Conservation (phyloP, 179 eudicot species). For the Drosera spatulata region DNA sequence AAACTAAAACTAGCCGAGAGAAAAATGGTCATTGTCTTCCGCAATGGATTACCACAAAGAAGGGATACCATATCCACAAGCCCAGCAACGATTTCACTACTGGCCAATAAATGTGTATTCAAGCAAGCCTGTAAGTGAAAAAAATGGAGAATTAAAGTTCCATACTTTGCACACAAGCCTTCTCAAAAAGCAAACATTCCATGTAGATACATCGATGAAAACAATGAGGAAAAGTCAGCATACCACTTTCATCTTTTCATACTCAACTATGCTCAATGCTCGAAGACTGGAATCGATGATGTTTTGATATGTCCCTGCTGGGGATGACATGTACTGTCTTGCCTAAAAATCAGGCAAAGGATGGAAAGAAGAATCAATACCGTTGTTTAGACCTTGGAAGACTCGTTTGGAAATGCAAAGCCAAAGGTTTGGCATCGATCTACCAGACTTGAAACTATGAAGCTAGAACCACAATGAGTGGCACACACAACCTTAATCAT, state of each 20-base stretch:
- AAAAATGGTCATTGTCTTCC: neutral
- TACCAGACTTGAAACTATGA: no score
- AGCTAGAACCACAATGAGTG: no score
- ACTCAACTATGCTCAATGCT: slow-evolving; percentile 31
- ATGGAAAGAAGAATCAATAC: no score
- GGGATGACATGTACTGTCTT: slow-evolving; percentile 25
- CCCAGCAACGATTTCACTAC: slow-evolving; percentile 16
- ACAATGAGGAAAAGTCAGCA: neutral
- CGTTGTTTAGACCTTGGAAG: no score
- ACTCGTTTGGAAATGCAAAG: no score
- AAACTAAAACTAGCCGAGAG: neutral
- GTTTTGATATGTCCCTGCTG: slow-evolving; percentile 16
- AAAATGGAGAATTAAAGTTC: neutral
- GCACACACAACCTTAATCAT: no score
- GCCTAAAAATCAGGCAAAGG: slow-evolving; percentile 24
- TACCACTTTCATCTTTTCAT: slow-evolving; percentile 47
- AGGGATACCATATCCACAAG: slow-evolving; percentile 49
- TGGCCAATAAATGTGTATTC: slow-evolving; percentile 23
- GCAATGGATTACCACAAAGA: slow-evolving; percentile 41
- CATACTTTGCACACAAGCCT: neutral
- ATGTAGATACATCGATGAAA: neutral
- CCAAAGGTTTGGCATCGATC: no score
- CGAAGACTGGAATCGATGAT: slow-evolving; percentile 23
- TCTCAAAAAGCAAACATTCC: neutral
- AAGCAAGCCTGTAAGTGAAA: slow-evolving; percentile 28